Evolutionary conservation across 208 protist species (phyloP), one percentile per base, ranked within the genome.

Genomic region (Wallacemonas sp.): DNA sequence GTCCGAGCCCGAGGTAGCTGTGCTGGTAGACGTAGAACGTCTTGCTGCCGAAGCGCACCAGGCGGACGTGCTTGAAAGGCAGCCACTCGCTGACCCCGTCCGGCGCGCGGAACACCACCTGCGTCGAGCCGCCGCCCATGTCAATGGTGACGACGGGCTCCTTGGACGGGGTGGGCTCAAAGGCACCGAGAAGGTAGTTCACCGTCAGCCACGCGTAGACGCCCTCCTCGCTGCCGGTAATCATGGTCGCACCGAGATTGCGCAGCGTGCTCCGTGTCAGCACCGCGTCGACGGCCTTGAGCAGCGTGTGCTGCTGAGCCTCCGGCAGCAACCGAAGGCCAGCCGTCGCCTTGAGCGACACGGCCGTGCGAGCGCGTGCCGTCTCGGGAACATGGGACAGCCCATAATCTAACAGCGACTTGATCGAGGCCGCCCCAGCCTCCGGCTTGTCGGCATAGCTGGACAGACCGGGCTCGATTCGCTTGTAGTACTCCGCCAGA

Each of bases 191-290:
- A 1, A 96, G 65, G 49, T 91, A 93, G 61, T 93, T 92, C n/a
- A 96, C 78, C 5, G 88, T 91, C 4, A 96, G 64, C 89, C 91
- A 96, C 16, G 76, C 82, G 57, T 78, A 89, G 3, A 87, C 64
- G 32, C 84, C 91, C 67, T 96, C 91, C 32, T 93, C 86, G 5
- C 54, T 69, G 8, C 88, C 91, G 23, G 70, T 66, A 32, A 93
- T 87, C 48, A 93, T 72, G 32, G 72, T 64, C 29, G 74, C 81
- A 1, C 71, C 72, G 22, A 78, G 66, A 33, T 64, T 75, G 38
- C 31, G 44, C 55, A 89, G 70, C n/a, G 63, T 75, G 22, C 25
- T 42, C 18, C 18, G 14, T 2, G 36, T 11, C 12, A 93, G 57
- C 1, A 71, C 23, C 29, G 32, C 33, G 14, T 57, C 22, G 4